Conservation (phyloP, 345 rosid species). For the Cardiospermum halicacabum region DNA sequence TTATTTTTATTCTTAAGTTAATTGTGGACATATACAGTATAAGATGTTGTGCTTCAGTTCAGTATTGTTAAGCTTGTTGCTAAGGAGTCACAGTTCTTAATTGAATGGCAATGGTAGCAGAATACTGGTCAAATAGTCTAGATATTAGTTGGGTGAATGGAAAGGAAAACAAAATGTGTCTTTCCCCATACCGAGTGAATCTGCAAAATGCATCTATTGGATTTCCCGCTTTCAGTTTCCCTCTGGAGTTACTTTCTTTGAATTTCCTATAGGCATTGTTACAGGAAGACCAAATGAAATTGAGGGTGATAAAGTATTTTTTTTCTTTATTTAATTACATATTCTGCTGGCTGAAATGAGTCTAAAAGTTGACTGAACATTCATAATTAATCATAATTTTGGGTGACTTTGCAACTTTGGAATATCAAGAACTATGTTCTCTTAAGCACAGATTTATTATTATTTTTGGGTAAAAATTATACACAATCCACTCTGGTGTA, state of each 20-base stretch:
- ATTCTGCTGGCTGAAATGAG: constrained; percentile 11
- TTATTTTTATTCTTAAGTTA: not conserved
- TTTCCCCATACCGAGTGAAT: not conserved
- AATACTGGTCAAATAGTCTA: not conserved
- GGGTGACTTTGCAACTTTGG: not conserved
- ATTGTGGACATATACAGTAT: not conserved
- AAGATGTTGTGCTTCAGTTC: not conserved
- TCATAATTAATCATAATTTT: not conserved
- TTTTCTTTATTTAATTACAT: not conserved
- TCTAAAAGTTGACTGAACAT: not conserved
- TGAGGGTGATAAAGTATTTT: not conserved
- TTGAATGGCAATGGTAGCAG: not conserved
- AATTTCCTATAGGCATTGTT: not conserved
- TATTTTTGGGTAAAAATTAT: not conserved
- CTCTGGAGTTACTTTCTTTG: not conserved
- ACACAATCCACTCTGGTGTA: not conserved
- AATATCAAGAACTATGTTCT: not conserved
- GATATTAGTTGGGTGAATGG: not conserved
- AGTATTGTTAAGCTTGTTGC: not conserved
- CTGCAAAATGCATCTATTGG: not conserved
- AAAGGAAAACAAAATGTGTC: not conserved
- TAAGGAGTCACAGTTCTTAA: not conserved
- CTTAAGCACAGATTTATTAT: not conserved
- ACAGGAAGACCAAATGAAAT: not conserved
- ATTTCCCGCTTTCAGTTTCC: not conserved